These are phyloP conservation scores for Xylariales sp. DNA, from an alignment of 2,329 filamentous ascomycete genomes.

Conservation along the genomic window DNA sequence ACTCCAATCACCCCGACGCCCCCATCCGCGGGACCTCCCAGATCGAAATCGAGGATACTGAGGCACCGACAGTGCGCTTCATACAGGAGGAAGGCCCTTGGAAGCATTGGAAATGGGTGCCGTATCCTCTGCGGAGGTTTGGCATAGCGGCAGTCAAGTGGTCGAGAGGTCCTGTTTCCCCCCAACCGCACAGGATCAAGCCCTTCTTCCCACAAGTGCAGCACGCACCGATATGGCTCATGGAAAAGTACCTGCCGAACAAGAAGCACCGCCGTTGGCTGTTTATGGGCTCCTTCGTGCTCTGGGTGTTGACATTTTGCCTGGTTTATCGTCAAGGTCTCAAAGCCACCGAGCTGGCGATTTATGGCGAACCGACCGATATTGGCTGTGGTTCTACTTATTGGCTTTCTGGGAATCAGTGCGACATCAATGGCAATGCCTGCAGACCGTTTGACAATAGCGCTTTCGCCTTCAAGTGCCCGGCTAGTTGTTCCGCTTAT, in stretches of 20 bases:
- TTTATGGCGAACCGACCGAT: slow-evolving; percentile 61
- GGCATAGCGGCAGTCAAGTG: slow-evolving; percentile 39
- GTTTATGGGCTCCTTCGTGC: slow-evolving; percentile 54
- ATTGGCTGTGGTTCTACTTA: slow-evolving; percentile 66
- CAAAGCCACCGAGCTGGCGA: slow-evolving; percentile 55
- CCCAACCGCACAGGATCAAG: slow-evolving; percentile 46
- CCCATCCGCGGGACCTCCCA: slow-evolving; percentile 22
- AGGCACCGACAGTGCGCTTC: slow-evolving; percentile 54
- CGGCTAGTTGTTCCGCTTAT: slow-evolving; percentile 64
- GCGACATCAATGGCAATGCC: slow-evolving; percentile 68
- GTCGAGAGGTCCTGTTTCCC: slow-evolving; percentile 52
- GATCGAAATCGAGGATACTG: slow-evolving; percentile 43
- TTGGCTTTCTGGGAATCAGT: slow-evolving; percentile 67
- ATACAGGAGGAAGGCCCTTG: slow-evolving; percentile 49
- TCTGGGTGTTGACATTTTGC: slow-evolving; percentile 68
- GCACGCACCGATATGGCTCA: slow-evolving; percentile 57
- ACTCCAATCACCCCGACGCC: slow-evolving; percentile 21
- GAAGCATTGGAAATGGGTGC: slow-evolving; percentile 55
- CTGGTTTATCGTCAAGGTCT: slow-evolving; percentile 64
- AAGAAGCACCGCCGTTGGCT: slow-evolving; percentile 54
- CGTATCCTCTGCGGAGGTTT: slow-evolving; percentile 47
- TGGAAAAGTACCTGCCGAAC: slow-evolving; percentile 60
- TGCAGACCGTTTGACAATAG: slow-evolving; percentile 72
- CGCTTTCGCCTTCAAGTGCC: slow-evolving; percentile 70
- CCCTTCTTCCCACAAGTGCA: slow-evolving; percentile 65